Evolutionary conservation across 495 filamentous ascomycete species (phyloP).

Genomic region (Talaromyces wortmannii): DNA sequence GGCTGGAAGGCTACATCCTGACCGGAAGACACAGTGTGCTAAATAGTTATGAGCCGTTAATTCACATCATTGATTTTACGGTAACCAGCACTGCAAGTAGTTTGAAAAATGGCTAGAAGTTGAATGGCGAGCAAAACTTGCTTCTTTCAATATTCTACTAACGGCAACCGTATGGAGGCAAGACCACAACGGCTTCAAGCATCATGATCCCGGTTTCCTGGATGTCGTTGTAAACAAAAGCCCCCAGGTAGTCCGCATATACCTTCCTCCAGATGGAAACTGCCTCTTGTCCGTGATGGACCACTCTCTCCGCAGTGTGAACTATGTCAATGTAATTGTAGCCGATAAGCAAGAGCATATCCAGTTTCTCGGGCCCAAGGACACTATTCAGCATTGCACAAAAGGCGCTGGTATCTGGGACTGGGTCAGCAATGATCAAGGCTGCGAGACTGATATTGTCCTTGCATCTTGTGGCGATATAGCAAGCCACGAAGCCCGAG

Average conservation of each 20-base stretch:
- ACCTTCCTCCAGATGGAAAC: slow-evolving; percentile 70
- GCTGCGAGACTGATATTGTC: slow-evolving; percentile 58
- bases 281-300: slow-evolving; percentile 60
- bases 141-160: slow-evolving; percentile 67
- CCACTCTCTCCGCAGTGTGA: slow-evolving; percentile 60
- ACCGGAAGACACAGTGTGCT: slow-evolving; percentile 64
- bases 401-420: slow-evolving; percentile 58
- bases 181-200: slow-evolving; percentile 75
- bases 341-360: slow-evolving; percentile 72
- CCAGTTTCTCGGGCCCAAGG: slow-evolving; percentile 61
- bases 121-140: slow-evolving; percentile 59
- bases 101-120: slow-evolving; percentile 69
- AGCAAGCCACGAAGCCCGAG: slow-evolving; percentile 60
- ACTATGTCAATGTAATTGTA: slow-evolving; percentile 73
- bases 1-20: slow-evolving; percentile 69
- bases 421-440: slow-evolving; percentile 52
- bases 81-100: slow-evolving; percentile 77
- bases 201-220: slow-evolving; percentile 72
- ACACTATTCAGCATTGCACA: slow-evolving; percentile 62
- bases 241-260: slow-evolving; percentile 69
- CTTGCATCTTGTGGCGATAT: slow-evolving; percentile 69
- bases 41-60: slow-evolving; percentile 74
- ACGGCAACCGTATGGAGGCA: slow-evolving; percentile 72
- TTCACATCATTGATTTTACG: slow-evolving; percentile 74
- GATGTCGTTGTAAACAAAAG: slow-evolving; percentile 70